These are phyloP conservation scores for Claviceps maximensis DNA, from an alignment of 2,329 filamentous ascomycete genomes.

Conservation along the genomic window DNA sequence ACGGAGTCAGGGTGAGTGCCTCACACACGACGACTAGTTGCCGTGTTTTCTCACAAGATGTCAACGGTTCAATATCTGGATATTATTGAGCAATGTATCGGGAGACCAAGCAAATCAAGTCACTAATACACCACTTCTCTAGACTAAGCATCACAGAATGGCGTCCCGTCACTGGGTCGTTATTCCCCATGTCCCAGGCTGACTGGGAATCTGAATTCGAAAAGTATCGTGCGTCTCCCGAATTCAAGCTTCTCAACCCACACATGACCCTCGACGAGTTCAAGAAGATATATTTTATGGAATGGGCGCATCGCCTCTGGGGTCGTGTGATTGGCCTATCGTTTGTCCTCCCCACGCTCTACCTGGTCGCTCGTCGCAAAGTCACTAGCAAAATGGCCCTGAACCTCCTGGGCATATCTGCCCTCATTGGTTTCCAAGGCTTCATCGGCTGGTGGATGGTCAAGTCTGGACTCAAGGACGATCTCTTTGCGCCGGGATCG, in stretches of 20 bases:
- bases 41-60: no score
- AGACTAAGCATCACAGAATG: constrained; percentile 98
- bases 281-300: constrained; percentile 99
- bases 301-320: constrained; percentile 94
- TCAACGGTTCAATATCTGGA: no score
- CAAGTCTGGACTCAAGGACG: constrained; percentile 87
- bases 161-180: constrained; percentile 85
- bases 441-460: constrained; percentile 99
- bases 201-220: constrained; percentile 91
- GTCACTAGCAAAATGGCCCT: constrained; percentile 68
- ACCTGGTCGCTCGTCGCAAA: constrained; percentile 69
- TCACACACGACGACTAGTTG: background rate
- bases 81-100: no score
- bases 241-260: constrained; percentile 84
- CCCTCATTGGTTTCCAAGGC: constrained; percentile 86
- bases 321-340: constrained; percentile 81
- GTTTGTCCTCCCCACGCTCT: constrained; percentile 76
- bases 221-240: constrained; percentile 84
- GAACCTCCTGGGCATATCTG: constrained; percentile 70
- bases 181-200: constrained; percentile 63
- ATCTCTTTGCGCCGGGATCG: constrained; percentile 80
- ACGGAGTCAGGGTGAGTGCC: constrained; percentile 78
- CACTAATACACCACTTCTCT: background rate
- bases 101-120: background rate
- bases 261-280: constrained; percentile 89